Percentiles rank a stretch among this genome's conserved stretches.
phyloP scores from a whole-genome alignment of 768 basidiomycete species.

The Lepiota brunneoincarnata region DNA sequence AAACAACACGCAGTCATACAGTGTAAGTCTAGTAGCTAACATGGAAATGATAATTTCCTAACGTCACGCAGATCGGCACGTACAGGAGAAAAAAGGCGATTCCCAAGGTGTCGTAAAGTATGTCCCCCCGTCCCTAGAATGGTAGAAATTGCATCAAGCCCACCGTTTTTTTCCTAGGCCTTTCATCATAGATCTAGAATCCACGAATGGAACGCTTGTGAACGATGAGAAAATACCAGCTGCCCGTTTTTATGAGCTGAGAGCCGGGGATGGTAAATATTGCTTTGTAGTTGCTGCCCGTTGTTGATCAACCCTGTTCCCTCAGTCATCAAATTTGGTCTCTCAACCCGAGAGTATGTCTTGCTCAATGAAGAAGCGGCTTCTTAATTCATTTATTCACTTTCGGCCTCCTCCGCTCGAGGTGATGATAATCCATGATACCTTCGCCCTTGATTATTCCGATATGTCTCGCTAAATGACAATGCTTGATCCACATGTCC shows the following conservation, averaged over 20 bases:
- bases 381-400: slow-evolving; percentile 20
- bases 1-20: slow-evolving; percentile 99
- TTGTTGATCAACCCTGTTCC: slow-evolving; percentile 1
- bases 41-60: slow-evolving; percentile 6
- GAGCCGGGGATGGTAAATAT: slow-evolving; percentile 69
- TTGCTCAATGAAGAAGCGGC: slow-evolving; percentile 76
- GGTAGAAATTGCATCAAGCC: background rate
- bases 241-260: slow-evolving; percentile 85
- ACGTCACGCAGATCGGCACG: slow-evolving; percentile 61
- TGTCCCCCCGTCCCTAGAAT: background rate
- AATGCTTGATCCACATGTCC: slow-evolving; percentile 9
- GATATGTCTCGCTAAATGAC: slow-evolving; percentile 13
- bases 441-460: slow-evolving; percentile 4
- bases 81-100: slow-evolving; percentile 79
- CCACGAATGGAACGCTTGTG: slow-evolving; percentile 94
- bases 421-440: slow-evolving; percentile 9
- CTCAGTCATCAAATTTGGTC: slow-evolving; percentile 82
- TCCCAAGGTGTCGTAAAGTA: slow-evolving; percentile 86
- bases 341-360: slow-evolving; percentile 81
- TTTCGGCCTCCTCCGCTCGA: slow-evolving; percentile 3
- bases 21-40: slow-evolving; percentile 45
- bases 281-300: background rate
- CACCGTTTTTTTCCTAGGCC: slow-evolving; percentile 50
- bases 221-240: slow-evolving; percentile 84
- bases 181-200: slow-evolving; percentile 96